Evolutionary conservation across 2,329 filamentous ascomycete genomes (phyloP), one percentile per base, ranked within the genome.

Genomic region (Biscogniauxia mediterranea): DNA sequence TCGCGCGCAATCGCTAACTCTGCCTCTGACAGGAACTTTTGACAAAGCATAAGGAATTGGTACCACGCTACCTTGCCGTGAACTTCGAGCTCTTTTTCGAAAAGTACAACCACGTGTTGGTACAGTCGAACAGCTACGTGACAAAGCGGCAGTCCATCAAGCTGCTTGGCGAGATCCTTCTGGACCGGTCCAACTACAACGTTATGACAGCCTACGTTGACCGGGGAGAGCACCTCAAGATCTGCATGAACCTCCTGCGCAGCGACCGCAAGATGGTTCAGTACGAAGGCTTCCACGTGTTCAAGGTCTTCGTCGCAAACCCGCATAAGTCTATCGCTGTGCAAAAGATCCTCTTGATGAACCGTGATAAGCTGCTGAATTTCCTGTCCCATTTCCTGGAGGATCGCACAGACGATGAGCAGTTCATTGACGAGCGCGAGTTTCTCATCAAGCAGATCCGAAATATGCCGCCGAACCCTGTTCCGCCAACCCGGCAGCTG

Each of bases 281-380:
- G 77, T 99, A 99, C 75, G 95, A 99, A 76, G 95, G 93, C 7
- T 99, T 99, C 76, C 95, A 99, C 75, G 94, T 99, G 51, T 99
- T 99, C 84, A 99, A 99, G 82, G 94, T 99, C 64, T 99, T 99
- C 77, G 95, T 98, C 58, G 95, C 95, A 62, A 99, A 99, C 75
- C 95, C 95, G 7, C 93, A 98, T 81, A 99, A 99, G 79, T 96
- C 92, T n/a, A 83, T 94, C 63, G 92, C 93, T 38, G 95, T 99
- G 55, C 93, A 97, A 75, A 92, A 94, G 74, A 97, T 99, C 71
- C 80, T 99, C 66, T 89, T 98, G 68, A 97, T 97, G 85, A 99
- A 99, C 75, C 88, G 93, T 61, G 93, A 97, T 66, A 91, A 94
- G 70, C 83, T 99, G 19, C 81, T 99, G 56, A 89, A 87, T 64